Conservation (phyloP, 1,284 basidiomycete species). For the Cutaneotrichosporon sp. region DNA sequence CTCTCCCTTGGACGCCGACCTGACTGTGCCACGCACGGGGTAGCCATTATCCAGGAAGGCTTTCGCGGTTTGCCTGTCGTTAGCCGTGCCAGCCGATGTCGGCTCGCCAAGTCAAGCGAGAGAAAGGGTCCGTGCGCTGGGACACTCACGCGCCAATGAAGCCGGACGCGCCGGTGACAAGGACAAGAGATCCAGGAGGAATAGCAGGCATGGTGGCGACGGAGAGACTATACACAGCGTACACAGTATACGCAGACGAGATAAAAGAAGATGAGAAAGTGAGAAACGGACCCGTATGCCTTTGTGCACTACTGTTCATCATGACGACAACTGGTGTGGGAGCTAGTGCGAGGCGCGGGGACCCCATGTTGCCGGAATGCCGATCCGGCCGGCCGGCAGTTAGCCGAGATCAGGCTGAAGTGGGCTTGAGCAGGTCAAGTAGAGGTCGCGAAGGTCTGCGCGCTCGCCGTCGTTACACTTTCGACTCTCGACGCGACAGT, state of each 20-base stretch:
- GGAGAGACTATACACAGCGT: too few relatives aligned
- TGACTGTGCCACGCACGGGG: conserved; percentile 57
- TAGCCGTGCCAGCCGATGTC: not conserved
- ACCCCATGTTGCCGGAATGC: too few relatives aligned
- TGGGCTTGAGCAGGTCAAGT: too few relatives aligned
- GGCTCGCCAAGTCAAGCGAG: not conserved
- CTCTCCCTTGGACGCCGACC: conserved; percentile 53
- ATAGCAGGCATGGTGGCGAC: conserved; percentile 48
- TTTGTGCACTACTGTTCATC: too few relatives aligned
- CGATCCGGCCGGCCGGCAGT: too few relatives aligned
- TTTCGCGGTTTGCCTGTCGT: conserved; percentile 30
- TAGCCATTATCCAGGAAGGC: conserved; percentile 37
- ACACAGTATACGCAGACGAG: not conserved
- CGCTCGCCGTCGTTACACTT: too few relatives aligned
- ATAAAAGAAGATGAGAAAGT: not conserved
- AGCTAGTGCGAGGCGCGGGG: too few relatives aligned
- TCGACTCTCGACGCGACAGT: not conserved
- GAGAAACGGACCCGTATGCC: not conserved
- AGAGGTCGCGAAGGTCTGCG: too few relatives aligned
- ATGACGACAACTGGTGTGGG: too few relatives aligned
- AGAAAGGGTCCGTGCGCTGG: too few relatives aligned
- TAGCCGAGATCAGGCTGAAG: too few relatives aligned
- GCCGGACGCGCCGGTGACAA: conserved; percentile 50
- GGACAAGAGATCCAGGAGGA: conserved; percentile 47
- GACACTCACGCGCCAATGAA: conserved; percentile 45